Evolutionary conservation across 1,284 basidiomycete genomes (phyloP).

Genomic region (Puccinia coronata): DNA sequence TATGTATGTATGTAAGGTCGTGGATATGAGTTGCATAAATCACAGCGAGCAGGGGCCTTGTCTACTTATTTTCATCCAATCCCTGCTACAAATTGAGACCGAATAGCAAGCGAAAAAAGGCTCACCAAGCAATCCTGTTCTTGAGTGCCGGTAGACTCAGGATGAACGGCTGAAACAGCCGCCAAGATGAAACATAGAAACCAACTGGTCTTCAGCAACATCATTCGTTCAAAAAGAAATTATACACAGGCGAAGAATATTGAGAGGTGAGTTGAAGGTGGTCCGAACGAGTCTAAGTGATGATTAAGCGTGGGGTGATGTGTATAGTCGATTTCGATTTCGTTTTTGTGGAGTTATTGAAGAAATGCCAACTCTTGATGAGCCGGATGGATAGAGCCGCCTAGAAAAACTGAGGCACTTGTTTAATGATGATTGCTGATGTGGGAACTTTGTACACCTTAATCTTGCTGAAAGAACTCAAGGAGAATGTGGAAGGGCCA

Average conservation of each 20-base stretch:
- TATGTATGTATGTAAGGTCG: background rate
- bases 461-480: background rate
- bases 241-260: background rate
- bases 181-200: background rate
- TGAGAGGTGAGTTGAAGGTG: no score
- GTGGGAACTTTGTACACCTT: no score
- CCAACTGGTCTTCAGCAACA: constrained; percentile 14
- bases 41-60: background rate
- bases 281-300: background rate
- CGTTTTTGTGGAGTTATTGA: no score
- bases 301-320: no score
- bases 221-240: background rate
- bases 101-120: background rate
- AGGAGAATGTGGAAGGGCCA: background rate
- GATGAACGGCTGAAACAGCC: constrained; percentile 9
- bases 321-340: no score
- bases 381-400: no score
- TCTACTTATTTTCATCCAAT: background rate
- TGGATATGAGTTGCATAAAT: background rate
- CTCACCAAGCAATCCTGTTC: background rate
- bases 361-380: no score
- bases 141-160: background rate
- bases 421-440: no score
- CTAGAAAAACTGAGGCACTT: no score
- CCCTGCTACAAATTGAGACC: background rate